phyloP scores from a whole-genome alignment of 148 eudicot genomes.

The Nepenthes mirabilis region DNA sequence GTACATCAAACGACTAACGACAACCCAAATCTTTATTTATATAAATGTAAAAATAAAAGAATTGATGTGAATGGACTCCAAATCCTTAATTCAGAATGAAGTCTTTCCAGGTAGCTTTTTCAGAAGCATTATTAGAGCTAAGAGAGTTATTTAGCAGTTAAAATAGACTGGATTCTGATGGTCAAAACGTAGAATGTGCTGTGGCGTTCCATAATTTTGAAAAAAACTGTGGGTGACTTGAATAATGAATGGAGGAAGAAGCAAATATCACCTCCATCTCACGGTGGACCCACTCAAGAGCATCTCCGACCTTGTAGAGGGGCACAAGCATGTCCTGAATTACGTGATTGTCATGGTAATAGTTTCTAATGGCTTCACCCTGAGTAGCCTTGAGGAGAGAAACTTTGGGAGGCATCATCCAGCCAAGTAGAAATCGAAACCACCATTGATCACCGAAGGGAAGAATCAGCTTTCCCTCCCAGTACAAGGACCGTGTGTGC shows the following conservation, averaged over 20 bases:
- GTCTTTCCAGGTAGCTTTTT: no score
- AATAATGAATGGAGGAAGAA: background rate
- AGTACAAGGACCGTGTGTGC: constrained; percentile 51
- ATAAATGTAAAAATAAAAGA: no score
- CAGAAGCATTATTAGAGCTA: no score
- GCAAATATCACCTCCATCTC: constrained; percentile 47
- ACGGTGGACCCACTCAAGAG: constrained; percentile 42
- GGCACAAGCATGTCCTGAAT: constrained; percentile 73
- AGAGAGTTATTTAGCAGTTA: no score
- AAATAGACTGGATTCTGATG: no score
- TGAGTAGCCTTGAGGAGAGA: constrained; percentile 61
- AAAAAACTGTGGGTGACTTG: no score
- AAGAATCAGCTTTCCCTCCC: constrained; percentile 65
- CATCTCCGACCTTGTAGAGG: constrained; percentile 60
- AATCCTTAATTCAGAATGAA: no score
- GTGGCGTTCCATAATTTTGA: no score
- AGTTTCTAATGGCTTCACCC: constrained; percentile 56
- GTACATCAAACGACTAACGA: no score
- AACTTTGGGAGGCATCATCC: constrained; percentile 65
- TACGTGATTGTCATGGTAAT: constrained; percentile 62
- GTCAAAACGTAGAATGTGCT: no score
- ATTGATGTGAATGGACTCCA: no score
- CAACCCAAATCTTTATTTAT: no score
- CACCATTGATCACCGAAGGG: constrained; percentile 58
- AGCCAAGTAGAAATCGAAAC: constrained; percentile 51